These are phyloP conservation scores for Malus fusca DNA, from an alignment of 306 rosid species.

Conservation along the genomic window DNA sequence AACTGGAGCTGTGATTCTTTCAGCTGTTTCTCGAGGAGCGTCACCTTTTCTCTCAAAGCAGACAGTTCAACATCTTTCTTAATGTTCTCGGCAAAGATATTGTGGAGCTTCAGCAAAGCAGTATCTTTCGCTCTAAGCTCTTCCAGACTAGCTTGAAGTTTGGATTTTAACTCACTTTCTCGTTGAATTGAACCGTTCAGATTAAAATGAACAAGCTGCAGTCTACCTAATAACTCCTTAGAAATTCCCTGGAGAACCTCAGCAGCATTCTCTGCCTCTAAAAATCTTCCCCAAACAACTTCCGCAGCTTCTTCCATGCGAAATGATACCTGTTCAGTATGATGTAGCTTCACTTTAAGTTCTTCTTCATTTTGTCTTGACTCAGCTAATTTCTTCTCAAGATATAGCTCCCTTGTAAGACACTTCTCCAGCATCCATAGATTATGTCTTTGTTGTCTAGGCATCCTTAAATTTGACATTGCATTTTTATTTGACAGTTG, in stretches of 20 bases:
- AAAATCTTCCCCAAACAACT: slow-evolving; percentile 95
- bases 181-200: slow-evolving; percentile 43
- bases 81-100: slow-evolving; percentile 24
- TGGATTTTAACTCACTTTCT: slow-evolving; percentile 53
- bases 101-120: slow-evolving; percentile 42
- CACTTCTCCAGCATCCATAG: slow-evolving; percentile 87
- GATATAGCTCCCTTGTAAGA: slow-evolving; percentile 78
- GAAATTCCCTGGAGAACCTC: slow-evolving; percentile 82
- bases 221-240: slow-evolving; percentile 58
- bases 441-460: slow-evolving; percentile 63
- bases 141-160: slow-evolving; percentile 34
- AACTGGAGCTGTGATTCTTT: slow-evolving; percentile 38
- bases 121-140: slow-evolving; percentile 49
- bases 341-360: slow-evolving; percentile 63
- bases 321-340: slow-evolving; percentile 64
- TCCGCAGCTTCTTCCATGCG: slow-evolving; percentile 82
- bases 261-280: slow-evolving; percentile 85
- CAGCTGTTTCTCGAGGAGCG: slow-evolving; percentile 40
- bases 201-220: slow-evolving; percentile 64
- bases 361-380: slow-evolving; percentile 64
- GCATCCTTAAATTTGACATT: slow-evolving; percentile 47
- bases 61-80: slow-evolving; percentile 41
- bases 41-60: slow-evolving; percentile 54
- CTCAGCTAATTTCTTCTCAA: slow-evolving; percentile 72
- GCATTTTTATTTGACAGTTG: slow-evolving; percentile 27